Evolutionary conservation across 192 early-diverging fungal species (phyloP).

Genomic region (Umbelopsis ramanniana): DNA sequence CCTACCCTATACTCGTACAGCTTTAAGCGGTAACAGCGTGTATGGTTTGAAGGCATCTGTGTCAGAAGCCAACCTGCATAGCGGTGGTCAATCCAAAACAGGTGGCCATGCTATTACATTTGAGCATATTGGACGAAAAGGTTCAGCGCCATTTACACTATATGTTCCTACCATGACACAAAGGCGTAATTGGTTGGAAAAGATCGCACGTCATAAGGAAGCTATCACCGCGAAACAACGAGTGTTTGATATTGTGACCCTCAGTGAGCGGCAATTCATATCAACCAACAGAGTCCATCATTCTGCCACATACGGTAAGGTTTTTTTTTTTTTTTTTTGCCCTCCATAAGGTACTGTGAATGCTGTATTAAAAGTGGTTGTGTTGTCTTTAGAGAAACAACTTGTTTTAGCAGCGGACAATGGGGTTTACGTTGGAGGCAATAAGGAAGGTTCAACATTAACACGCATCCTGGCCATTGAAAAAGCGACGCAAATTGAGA

Average conservation of each 20-base stretch:
- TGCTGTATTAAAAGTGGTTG: not conserved
- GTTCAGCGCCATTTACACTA: slow-evolving; percentile 63
- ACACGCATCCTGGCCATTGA: slow-evolving; percentile 71
- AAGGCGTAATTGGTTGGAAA: slow-evolving; percentile 82
- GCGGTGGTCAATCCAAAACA: slow-evolving; percentile 1
- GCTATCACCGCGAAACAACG: slow-evolving; percentile 38
- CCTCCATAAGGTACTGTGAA: not conserved
- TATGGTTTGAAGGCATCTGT: not conserved
- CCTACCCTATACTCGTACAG: slow-evolving; percentile 33
- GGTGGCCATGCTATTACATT: slow-evolving; percentile 70
- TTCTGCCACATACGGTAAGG: slow-evolving; percentile 47
- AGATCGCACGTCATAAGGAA: slow-evolving; percentile 69
- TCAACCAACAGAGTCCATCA: slow-evolving; percentile 59
- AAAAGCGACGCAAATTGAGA: slow-evolving; percentile 84
- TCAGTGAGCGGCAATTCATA: slow-evolving; percentile 53
- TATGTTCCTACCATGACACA: slow-evolving; percentile 73
- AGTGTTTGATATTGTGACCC: slow-evolving; percentile 55
- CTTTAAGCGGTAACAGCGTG: not conserved
- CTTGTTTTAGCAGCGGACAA: slow-evolving; percentile 83
- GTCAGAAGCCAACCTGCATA: not conserved
- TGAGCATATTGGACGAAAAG: slow-evolving; percentile 73
- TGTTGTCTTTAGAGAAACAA: slow-evolving; percentile 47
- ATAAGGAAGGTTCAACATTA: slow-evolving; percentile 47
- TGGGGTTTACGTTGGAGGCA: slow-evolving; percentile 74
- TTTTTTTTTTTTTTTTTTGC: not conserved